A percentile compares a stretch with the other conserved stretches of the same genome.
Conservation (phyloP, 345 rosid species). For the Cardamine resedifolia region DNA sequence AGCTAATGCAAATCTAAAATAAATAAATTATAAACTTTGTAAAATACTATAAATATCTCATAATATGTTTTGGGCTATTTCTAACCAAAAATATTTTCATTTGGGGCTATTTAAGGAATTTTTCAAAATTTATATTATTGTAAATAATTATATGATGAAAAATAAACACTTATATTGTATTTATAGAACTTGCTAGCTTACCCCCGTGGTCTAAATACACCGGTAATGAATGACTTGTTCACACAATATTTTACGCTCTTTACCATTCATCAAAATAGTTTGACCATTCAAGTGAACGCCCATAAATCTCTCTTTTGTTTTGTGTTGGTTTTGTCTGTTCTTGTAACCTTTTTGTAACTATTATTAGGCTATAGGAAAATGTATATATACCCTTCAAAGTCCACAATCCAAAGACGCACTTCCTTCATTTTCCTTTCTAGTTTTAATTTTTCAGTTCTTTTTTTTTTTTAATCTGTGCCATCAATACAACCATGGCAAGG, state of each 20-base stretch:
- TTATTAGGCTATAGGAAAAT: constrained; percentile 4
- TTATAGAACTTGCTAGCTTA: not conserved
- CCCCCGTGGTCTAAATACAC: not conserved
- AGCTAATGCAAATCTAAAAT: too few relatives aligned
- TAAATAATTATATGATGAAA: not conserved
- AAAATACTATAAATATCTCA: too few relatives aligned
- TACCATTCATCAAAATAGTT: not conserved
- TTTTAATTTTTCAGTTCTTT: not conserved
- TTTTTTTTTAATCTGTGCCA: constrained; percentile 1
- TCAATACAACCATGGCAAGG: constrained; percentile 40
- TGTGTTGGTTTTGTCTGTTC: constrained; percentile 8
- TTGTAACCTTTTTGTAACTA: constrained; percentile 6
- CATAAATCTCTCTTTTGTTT: constrained; percentile 21
- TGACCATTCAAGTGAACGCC: constrained; percentile 6
- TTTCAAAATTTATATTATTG: not conserved
- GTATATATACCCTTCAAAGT: constrained; percentile 21
- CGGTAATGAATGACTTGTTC: not conserved
- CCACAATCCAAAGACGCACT: constrained; percentile 20
- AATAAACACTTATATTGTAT: not conserved
- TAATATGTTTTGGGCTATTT: too few relatives aligned
- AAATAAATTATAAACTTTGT: too few relatives aligned
- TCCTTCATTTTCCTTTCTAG: constrained; percentile 29
- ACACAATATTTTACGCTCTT: not conserved
- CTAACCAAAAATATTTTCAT: too few relatives aligned
- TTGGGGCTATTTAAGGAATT: too few relatives aligned